Evolutionary conservation across 768 basidiomycete species (phyloP).

Genomic region (Tricholoma hemisulphureum): DNA sequence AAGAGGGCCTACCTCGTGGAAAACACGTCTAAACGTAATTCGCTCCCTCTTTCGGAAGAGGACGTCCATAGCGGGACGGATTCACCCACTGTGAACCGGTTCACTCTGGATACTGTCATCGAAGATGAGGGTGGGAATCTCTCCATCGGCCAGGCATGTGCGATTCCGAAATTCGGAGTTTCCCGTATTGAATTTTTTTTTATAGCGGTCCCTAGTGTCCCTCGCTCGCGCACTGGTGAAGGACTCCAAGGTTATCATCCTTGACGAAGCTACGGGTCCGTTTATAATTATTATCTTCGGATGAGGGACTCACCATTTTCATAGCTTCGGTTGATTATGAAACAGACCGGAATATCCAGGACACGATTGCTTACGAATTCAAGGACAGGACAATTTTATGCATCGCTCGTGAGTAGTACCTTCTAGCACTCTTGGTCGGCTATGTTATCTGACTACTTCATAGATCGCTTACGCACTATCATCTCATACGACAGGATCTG

Average conservation of each 20-base stretch:
- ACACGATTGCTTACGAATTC: constrained; percentile 85
- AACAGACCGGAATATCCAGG: constrained; percentile 88
- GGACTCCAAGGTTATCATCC: constrained; percentile 76
- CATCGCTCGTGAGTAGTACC: constrained; percentile 74
- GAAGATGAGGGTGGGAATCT: constrained; percentile 87
- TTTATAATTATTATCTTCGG: background rate
- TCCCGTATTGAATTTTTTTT: background rate
- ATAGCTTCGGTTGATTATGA: constrained; percentile 84
- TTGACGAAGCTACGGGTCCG: constrained; percentile 85
- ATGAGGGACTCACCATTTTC: constrained; percentile 2
- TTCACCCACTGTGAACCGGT: constrained; percentile 56
- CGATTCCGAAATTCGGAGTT: background rate
- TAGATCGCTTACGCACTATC: constrained; percentile 84
- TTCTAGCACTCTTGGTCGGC: background rate
- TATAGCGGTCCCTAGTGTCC: constrained; percentile 76
- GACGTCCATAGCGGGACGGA: constrained; percentile 40
- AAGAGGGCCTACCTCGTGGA: constrained; percentile 83
- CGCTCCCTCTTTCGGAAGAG: constrained; percentile 26
- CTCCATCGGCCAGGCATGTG: constrained; percentile 63
- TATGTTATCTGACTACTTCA: background rate
- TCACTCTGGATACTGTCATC: constrained; percentile 79
- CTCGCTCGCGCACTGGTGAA: constrained; percentile 89
- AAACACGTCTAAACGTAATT: constrained; percentile 31
- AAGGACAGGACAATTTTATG: constrained; percentile 80
- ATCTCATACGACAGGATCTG: constrained; percentile 86